Conservation (phyloP, 371 early-diverging fungal genomes). For the Batkoa obscura region DNA sequence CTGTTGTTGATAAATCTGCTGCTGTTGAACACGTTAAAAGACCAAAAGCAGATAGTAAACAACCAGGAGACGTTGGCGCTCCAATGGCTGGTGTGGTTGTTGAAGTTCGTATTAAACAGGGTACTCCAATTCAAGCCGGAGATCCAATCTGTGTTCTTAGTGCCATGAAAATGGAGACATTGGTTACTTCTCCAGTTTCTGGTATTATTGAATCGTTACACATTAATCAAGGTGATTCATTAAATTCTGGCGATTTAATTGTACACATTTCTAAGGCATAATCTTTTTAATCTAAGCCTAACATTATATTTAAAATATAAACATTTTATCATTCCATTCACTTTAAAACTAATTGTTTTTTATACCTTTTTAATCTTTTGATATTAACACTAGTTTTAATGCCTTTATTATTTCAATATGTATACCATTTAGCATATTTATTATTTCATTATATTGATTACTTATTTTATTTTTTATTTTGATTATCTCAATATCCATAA, state of each 20-base stretch:
- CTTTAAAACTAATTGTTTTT: too few relatives aligned
- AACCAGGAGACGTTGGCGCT: slow-evolving; percentile 72
- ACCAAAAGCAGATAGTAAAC: slow-evolving; percentile 51
- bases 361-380: too few relatives aligned
- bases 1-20: slow-evolving; percentile 29
- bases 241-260: slow-evolving; percentile 65
- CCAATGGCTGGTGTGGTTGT: slow-evolving; percentile 93
- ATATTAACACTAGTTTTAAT: too few relatives aligned
- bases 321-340: too few relatives aligned
- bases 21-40: slow-evolving; percentile 44
- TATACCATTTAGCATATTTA: too few relatives aligned
- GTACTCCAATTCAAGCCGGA: slow-evolving; percentile 64
- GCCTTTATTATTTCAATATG: too few relatives aligned
- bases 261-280: slow-evolving; percentile 10
- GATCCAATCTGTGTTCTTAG: slow-evolving; percentile 75
- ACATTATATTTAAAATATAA: too few relatives aligned
- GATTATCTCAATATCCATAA: too few relatives aligned
- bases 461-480: too few relatives aligned
- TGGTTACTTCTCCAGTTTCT: slow-evolving; percentile 61
- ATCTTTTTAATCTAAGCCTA: too few relatives aligned
- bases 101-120: slow-evolving; percentile 65
- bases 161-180: slow-evolving; percentile 97
- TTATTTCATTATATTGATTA: too few relatives aligned
- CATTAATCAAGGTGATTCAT: slow-evolving; percentile 51
- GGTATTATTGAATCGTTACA: slow-evolving; percentile 55